phyloP scores from a whole-genome alignment of 1,284 basidiomycete genomes.

The Papiliotrema laurentii region DNA sequence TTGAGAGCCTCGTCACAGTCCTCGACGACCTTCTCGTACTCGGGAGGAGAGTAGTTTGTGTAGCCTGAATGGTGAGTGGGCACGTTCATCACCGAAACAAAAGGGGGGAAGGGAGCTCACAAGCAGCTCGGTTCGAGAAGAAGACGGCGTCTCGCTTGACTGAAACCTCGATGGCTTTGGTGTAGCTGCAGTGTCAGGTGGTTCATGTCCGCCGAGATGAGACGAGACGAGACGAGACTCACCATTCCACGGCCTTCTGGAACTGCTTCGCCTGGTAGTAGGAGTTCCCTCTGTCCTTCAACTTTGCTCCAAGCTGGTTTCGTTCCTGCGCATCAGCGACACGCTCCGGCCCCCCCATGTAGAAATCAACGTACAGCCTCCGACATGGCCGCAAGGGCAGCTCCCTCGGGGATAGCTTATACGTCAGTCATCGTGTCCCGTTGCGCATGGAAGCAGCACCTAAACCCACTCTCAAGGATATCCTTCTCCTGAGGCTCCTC shows the following conservation, averaged over 20 bases:
- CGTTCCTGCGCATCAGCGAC: conserved; percentile 57
- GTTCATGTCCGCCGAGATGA: too few species aligned
- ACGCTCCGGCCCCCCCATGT: too few species aligned
- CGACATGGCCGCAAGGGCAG: conserved; percentile 30
- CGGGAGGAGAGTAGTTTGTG: conserved; percentile 80
- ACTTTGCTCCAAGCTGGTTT: conserved; percentile 64
- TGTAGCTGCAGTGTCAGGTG: conserved; percentile 56
- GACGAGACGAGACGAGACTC: conserved; percentile 1
- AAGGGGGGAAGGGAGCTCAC: conserved; percentile 55
- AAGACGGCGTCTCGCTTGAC: conserved; percentile 87
- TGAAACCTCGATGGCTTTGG: conserved; percentile 80
- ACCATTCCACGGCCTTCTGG: conserved; percentile 65
- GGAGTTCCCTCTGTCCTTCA: conserved; percentile 87
- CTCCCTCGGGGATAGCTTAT: conserved; percentile 37
- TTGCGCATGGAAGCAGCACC: not conserved
- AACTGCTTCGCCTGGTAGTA: conserved; percentile 80
- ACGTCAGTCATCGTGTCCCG: not conserved
- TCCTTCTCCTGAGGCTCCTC: too few species aligned
- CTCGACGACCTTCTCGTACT: conserved; percentile 76
- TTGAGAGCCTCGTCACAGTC: conserved; percentile 88
- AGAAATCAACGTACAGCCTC: conserved; percentile 16
- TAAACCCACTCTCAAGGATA: conserved; percentile 20
- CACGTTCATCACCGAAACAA: not conserved
- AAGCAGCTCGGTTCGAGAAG: conserved; percentile 96
- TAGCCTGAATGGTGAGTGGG: conserved; percentile 59